Evolutionary conservation across 257 asterid genomes (phyloP), one percentile per base, ranked within the genome.

Genomic region (Solanum piurae): DNA sequence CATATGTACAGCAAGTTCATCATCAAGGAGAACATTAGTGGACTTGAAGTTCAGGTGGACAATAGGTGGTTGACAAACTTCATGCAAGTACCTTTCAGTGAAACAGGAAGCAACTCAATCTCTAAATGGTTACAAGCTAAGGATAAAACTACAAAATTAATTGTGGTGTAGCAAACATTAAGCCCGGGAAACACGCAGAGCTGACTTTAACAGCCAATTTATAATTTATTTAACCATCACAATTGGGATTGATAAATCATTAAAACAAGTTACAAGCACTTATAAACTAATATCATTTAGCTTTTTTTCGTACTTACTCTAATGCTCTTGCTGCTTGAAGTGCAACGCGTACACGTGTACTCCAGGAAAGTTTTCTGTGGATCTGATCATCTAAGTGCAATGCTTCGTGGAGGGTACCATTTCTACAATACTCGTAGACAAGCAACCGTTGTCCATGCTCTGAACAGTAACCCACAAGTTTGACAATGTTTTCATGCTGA

Each of bases 291-390:
- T 46, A 77, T 77, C 64, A 77, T 49, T 83, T 58, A 25, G 83
- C 83, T 73, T 29, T 10, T 60, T 58, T 36, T 36, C 68, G 62
- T 27, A 93, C 98, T 84, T 93, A 97, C 99, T 95, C 98, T 27
- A 97, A 89, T 88, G 98, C 96, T 90, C 91, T 90, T 75, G 99
- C 99, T 89, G 99, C 98, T 92, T 97, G 95, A 93, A 95, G 98
- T 1, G 98, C 98, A 92, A 95, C 74, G 40, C 89, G 90, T 89
- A 95, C 90, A 89, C 99, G 98, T 84, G 92, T 91, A 80, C 91
- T 95, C 99, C 99, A 97, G 2, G 99, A 91, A 84, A 97, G 96
- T 89, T 91, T 93, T 88, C 90, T 89, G 84, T 93, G 95, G 82
- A 92, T 91, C 84, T 93, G 95, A 42, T 91, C 94, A 87, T 93